Conservation (phyloP, 2,329 filamentous ascomycete genomes). For the Xylaria sp. region DNA sequence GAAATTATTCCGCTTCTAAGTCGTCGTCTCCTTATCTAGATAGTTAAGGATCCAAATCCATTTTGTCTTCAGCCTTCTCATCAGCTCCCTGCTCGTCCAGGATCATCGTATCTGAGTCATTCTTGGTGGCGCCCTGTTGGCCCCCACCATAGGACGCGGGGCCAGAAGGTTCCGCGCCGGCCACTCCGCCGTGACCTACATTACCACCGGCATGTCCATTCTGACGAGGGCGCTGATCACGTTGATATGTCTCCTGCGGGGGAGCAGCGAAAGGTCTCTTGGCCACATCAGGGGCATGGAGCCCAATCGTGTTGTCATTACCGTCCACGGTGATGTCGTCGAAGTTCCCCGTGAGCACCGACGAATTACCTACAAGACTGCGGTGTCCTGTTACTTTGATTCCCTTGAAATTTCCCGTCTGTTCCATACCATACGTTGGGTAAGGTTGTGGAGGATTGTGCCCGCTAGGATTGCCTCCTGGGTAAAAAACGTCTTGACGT, state of each 20-base stretch:
- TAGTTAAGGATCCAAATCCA: neutral
- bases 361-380: neutral
- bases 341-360: neutral
- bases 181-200: neutral
- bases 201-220: neutral
- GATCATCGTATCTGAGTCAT: neutral
- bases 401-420: neutral
- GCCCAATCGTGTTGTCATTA: neutral
- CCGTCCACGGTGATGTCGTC: neutral
- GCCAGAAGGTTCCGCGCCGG: neutral
- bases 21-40: neutral
- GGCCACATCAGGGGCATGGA: neutral
- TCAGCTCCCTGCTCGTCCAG: neutral
- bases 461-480: neutral
- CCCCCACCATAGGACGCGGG: neutral
- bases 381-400: neutral
- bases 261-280: neutral
- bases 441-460: neutral
- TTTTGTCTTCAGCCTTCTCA: neutral
- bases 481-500: neutral
- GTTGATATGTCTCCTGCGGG: neutral
- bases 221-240: neutral
- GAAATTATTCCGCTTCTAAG: too few species aligned
- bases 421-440: neutral
- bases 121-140: neutral